Base-by-base conservation (phyloP, 2,329 filamentous ascomycete species). In the Aspergillus candidus region DNA sequence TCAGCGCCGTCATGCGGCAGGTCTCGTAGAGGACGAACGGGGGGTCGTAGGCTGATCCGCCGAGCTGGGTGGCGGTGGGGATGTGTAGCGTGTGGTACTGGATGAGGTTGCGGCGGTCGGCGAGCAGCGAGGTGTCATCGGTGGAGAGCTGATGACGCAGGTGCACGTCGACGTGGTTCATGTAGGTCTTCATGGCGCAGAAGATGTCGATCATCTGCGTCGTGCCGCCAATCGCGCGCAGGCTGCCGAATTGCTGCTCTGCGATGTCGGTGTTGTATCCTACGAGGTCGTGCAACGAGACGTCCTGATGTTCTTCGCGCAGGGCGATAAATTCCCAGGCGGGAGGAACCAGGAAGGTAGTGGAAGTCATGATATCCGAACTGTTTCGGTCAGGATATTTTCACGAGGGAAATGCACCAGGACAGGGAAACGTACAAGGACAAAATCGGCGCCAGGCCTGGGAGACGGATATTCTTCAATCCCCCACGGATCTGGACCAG, bases 71-170 rank as follows among this genome's bases (percentile, higher is more conserved):
- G 31, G 53, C 54, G 2, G 62, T 48, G 5, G 58, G 55, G 4
- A 70, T 47, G 4, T 51, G 59, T 40, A 69, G 48, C 8, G 69
- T 56, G 11, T 52, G 58, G 35, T 66, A 60, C 42, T 70, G 65
- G 22, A 67, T 58, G 4, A 64, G 54, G 37, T 70, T 71, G 14
- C 68, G 63, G 41, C 67, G 61, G 47, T 71, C 67, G 14, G 56
- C 47, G 5, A 68, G 46, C 3, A 60, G 40, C 6, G 58, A 52
- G 15, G 48, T 32, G 27, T 63, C 56, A 4, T 50, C 42, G 11
- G 50, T 47, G 22, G 39, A 32, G 2, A 45, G 47, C 18, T 44
- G 38, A 4, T 38, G 45, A 6, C 47, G 40, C 11, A 62, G 44
- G 29, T 53, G 54, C n/a, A 48, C 41, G 37, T 59, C 55, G 14